Conservation (phyloP, 2,329 filamentous ascomycete species). For the Botrytis porri region DNA sequence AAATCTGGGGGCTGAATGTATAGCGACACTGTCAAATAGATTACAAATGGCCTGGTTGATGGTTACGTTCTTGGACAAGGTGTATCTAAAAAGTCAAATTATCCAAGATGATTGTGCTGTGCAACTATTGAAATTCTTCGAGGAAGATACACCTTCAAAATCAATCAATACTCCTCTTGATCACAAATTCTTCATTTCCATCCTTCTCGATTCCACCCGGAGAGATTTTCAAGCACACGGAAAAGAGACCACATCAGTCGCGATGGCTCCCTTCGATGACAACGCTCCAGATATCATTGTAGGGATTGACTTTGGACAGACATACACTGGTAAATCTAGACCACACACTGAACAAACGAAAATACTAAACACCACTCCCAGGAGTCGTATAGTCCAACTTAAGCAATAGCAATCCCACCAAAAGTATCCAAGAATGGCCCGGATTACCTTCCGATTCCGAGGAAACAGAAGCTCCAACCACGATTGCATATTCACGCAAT, state of each 20-base stretch:
- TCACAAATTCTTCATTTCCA: neutral
- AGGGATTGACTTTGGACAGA: slow-evolving; percentile 26
- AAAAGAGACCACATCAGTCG: neutral
- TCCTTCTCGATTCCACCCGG: neutral
- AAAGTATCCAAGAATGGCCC: slow-evolving; percentile 17
- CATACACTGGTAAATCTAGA: slow-evolving; percentile 16
- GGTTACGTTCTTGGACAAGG: neutral
- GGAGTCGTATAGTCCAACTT: slow-evolving; percentile 13
- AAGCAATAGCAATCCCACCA: slow-evolving; percentile 2
- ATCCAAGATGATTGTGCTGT: neutral
- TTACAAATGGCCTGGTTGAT: neutral
- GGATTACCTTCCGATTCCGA: neutral
- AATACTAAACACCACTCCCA: neutral
- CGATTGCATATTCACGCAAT: neutral
- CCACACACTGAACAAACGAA: neutral
- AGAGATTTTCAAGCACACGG: neutral
- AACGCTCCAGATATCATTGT: slow-evolving; percentile 1
- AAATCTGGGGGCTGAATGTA: neutral
- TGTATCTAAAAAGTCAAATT: neutral
- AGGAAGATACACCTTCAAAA: neutral
- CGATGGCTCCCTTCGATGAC: neutral
- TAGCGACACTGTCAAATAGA: neutral
- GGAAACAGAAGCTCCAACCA: slow-evolving; percentile 15
- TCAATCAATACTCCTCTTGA: neutral
- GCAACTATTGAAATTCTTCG: neutral